These are phyloP conservation scores for Henckelia pumila DNA, from an alignment of 257 asterid species.

Conservation along the genomic window DNA sequence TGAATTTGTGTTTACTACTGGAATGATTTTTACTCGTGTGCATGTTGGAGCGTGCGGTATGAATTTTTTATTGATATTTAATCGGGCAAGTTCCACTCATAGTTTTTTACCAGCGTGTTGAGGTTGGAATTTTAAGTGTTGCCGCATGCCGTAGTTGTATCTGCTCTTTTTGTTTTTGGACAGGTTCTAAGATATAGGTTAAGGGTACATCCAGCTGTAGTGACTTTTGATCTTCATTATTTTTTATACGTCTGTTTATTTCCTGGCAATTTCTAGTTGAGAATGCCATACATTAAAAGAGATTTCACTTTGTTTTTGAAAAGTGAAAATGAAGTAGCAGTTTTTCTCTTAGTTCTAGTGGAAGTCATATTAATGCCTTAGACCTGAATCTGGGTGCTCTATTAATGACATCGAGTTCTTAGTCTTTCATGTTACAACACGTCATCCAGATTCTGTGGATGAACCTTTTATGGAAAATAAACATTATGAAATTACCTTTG, in stretches of 20 bases:
- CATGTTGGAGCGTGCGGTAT: not conserved
- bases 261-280: not conserved
- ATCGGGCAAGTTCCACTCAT: not conserved
- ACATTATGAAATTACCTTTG: not conserved
- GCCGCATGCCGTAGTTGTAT: constrained; percentile 5
- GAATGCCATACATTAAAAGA: not conserved
- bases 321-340: not conserved
- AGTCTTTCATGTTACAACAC: not conserved
- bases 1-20: constrained; percentile 5
- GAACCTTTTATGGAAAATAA: not conserved
- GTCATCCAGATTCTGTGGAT: not conserved
- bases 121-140: not conserved
- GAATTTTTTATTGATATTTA: constrained; percentile 15
- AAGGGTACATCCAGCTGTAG: not conserved
- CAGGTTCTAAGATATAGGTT: not conserved
- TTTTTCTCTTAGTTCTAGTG: not conserved
- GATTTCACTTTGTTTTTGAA: not conserved
- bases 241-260: not conserved
- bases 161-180: not conserved
- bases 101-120: constrained; percentile 11
- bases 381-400: not conserved
- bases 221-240: not conserved
- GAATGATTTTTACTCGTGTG: constrained; percentile 7
- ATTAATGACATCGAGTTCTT: not conserved
- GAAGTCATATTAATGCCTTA: not conserved